These are phyloP conservation scores for Beauveria rudraprayagi DNA, from an alignment of 2,329 filamentous ascomycete species.

Conservation along the genomic window DNA sequence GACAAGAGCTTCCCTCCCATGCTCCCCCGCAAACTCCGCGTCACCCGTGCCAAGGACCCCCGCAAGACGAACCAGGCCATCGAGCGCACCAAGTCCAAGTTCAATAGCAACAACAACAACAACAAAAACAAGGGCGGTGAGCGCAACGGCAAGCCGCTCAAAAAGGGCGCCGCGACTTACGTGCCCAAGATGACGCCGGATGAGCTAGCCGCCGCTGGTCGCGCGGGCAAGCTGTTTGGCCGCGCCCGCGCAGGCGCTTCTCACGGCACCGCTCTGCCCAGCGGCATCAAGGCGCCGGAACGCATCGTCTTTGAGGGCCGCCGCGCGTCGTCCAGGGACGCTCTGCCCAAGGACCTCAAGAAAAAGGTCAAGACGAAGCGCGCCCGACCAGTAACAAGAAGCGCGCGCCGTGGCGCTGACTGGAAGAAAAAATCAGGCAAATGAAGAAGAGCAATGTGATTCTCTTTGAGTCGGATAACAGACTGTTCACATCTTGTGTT, in stretches of 20 bases:
- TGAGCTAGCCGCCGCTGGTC: conserved; percentile 63
- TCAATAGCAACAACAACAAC: conserved; percentile 28
- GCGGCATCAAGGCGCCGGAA: conserved; percentile 51
- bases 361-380: conserved; percentile 42
- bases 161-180: conserved; percentile 41
- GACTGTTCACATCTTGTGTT: not conserved
- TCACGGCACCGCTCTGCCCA: conserved; percentile 16
- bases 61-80: conserved; percentile 48
- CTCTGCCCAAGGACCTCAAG: conserved; percentile 52
- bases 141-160: not conserved
- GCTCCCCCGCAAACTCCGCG: conserved; percentile 80
- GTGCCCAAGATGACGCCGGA: conserved; percentile 63
- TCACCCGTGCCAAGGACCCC: conserved; percentile 74
- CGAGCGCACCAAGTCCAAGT: conserved; percentile 23
- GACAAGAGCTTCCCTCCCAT: conserved; percentile 91
- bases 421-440: conserved; percentile 33
- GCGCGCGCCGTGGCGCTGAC: conserved; percentile 31
- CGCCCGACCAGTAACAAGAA: conserved; percentile 29
- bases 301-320: conserved; percentile 75
- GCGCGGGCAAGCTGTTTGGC: conserved; percentile 66
- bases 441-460: not conserved
- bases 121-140: conserved; percentile 16
- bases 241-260: conserved; percentile 48
- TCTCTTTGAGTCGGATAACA: not conserved
- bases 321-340: conserved; percentile 60